Evolutionary conservation across 2,329 filamentous ascomycete species (phyloP).

Genomic region (Fusarium albosuccineum): DNA sequence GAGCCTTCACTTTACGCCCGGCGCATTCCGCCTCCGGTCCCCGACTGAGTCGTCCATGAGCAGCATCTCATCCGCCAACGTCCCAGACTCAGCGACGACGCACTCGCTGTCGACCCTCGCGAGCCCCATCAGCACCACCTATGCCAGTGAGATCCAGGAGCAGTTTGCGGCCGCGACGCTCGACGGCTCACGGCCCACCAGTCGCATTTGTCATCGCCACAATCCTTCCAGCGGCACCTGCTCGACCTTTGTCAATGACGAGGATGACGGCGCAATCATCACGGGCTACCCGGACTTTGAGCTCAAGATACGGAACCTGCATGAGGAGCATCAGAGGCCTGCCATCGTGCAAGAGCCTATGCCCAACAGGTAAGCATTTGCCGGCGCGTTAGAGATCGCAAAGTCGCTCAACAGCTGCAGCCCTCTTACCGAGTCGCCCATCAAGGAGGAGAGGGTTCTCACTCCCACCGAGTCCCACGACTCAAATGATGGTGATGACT

Average conservation of each 20-base stretch:
- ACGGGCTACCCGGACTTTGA: constrained; percentile 47
- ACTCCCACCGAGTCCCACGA: constrained; percentile 37
- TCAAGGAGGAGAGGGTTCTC: constrained; percentile 38
- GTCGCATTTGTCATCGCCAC: constrained; percentile 51
- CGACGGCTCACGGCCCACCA: constrained; percentile 42
- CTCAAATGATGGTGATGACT: not conserved
- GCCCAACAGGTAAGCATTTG: constrained; percentile 26
- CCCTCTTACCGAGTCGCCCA: constrained; percentile 30
- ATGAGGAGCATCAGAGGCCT: constrained; percentile 21
- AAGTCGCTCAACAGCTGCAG: constrained; percentile 28
- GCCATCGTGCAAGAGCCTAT: constrained; percentile 16
- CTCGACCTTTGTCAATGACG: constrained; percentile 55
- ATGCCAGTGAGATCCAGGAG: constrained; percentile 52
- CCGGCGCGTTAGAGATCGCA: too few species aligned
- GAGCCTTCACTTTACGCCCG: constrained; percentile 47
- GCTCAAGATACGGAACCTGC: constrained; percentile 39
- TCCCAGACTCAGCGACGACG: constrained; percentile 56
- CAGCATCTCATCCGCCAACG: constrained; percentile 53
- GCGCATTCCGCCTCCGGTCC: constrained; percentile 50
- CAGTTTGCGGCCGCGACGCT: constrained; percentile 46
- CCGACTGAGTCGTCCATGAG: constrained; percentile 55
- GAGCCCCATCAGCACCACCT: constrained; percentile 53
- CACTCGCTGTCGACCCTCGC: constrained; percentile 53
- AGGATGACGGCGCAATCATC: constrained; percentile 48
- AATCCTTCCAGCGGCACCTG: constrained; percentile 52